These are phyloP conservation scores for Talaromyces amestolkiae DNA, from an alignment of 2,329 filamentous ascomycete genomes.

Conservation along the genomic window DNA sequence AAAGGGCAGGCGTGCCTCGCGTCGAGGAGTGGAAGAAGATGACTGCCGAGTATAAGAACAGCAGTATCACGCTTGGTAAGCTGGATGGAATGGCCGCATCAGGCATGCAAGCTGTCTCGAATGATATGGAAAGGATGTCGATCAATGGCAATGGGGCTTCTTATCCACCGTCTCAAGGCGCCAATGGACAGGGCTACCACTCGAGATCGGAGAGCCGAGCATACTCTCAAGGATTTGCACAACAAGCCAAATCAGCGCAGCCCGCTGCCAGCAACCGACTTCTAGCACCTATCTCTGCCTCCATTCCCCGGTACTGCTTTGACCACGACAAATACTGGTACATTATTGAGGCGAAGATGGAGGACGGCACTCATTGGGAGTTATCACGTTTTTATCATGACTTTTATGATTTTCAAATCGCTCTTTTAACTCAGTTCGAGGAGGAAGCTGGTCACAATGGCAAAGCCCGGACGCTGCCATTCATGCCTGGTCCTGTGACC, in stretches of 20 bases:
- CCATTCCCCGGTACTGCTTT: conserved; percentile 90
- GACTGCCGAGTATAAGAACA: conserved; percentile 98
- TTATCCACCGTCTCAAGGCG: conserved; percentile 46
- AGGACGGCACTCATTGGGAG: conserved; percentile 90
- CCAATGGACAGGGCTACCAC: conserved; percentile 44
- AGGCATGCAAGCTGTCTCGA: conserved; percentile 59
- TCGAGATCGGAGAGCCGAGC: conserved; percentile 41
- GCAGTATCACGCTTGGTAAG: conserved; percentile 92
- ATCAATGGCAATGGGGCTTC: conserved; percentile 57
- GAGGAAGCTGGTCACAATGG: conserved; percentile 86
- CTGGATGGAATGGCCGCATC: conserved; percentile 56
- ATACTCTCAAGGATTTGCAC: conserved; percentile 32
- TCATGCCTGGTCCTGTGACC: conserved; percentile 96
- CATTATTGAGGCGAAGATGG: conserved; percentile 85
- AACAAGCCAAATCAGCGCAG: conserved; percentile 45
- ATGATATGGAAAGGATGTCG: conserved; percentile 76
- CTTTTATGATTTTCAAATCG: conserved; percentile 98
- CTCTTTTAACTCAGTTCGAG: conserved; percentile 85
- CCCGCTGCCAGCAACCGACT: conserved; percentile 52
- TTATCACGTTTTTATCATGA: conserved; percentile 94
- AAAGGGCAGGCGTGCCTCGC: conserved; percentile 82
- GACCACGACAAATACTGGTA: conserved; percentile 99
- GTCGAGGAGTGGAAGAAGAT: conserved; percentile 99
- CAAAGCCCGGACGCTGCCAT: conserved; percentile 78
- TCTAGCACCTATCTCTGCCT: conserved; percentile 74